Evolutionary conservation across 176 grass and related monocot species (phyloP), one percentile per base, ranked within the genome.

Genomic region (Oryza glaberrima): DNA sequence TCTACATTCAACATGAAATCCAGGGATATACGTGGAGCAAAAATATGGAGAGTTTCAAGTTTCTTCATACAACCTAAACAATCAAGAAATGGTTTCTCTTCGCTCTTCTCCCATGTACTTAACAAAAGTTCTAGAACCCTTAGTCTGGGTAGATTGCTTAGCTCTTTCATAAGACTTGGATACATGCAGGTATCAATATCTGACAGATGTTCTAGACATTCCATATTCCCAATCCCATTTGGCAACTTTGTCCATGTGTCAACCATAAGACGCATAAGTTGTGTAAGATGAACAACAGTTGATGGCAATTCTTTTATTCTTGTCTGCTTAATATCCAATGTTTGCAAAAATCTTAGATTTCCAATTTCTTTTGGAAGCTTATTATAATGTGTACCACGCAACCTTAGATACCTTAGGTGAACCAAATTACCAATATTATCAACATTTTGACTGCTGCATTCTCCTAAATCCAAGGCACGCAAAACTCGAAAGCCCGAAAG

Each of bases 401-500:
- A 26, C 43, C 77, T 76, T 9, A 86, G 14, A 56, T 77, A 86
- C 17, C 65, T 86, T 68, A 86, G 69, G 48, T 71, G 75, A 79
- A 52, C 20, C 68, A 86, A 26, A 23, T 13, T 78, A 1, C 3
- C 20, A 7, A 69, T 8, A 54, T 23, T 9, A 15, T 44, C 0
- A 12, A 79, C 43, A 47, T 17, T 4, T 28, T 3, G 3, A 3
- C 22, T 47, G 3, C 23, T 48, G 63, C 63, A 54, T 0, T 16
- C 9, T 60, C 68, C 30, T 16, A 69, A 45, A 3, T 67, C 77
- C 20, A 60, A 26, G 19, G 51, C 64, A 12, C 44, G 77, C 2
- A 80, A 47, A 7, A 80, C 44, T 15, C 11, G 23, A n/a, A 67
- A 49, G 9, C 17, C 32, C 1, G 43, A 67, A 46, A 80, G 77